Evolutionary conservation across 176 grass and related monocot genomes (phyloP).

Genomic region (Saccharum spontaneum): DNA sequence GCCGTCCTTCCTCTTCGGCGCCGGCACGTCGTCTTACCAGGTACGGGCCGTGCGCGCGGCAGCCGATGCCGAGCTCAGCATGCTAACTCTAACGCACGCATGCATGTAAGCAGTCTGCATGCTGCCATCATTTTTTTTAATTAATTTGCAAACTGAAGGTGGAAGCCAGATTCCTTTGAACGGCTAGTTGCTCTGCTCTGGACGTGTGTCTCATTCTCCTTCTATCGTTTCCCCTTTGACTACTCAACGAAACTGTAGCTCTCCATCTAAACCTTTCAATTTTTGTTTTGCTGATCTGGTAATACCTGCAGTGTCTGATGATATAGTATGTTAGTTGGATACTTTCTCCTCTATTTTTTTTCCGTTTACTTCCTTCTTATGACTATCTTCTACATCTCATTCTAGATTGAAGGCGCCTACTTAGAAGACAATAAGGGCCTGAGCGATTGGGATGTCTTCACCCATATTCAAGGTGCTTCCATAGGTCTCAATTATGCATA

Average conservation of each 20-base stretch:
- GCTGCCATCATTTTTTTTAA: too few relatives aligned
- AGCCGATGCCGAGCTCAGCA: too few relatives aligned
- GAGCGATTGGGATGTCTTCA: slow-evolving; percentile 71
- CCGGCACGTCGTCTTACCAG: too few relatives aligned
- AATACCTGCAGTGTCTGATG: background rate
- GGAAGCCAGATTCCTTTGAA: background rate
- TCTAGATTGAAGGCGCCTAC: slow-evolving; percentile 63
- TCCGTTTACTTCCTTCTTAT: background rate
- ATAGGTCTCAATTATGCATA: background rate
- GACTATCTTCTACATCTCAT: background rate
- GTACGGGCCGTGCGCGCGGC: too few relatives aligned
- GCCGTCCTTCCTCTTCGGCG: too few relatives aligned
- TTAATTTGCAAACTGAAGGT: background rate
- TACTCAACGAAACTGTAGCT: background rate
- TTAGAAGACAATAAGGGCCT: slow-evolving; percentile 53
- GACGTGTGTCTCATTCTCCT: background rate
- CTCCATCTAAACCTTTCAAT: too few relatives aligned
- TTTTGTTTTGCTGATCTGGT: background rate
- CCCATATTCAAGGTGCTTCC: slow-evolving; percentile 41
- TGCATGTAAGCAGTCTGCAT: too few relatives aligned
- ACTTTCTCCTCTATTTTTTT: background rate
- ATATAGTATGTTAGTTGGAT: background rate
- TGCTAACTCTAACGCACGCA: too few relatives aligned
- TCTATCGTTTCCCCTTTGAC: background rate
- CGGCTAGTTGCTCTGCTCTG: background rate